phyloP scores from a whole-genome alignment of 2,329 filamentous ascomycete genomes.

The Fusarium brachygibbosum region DNA sequence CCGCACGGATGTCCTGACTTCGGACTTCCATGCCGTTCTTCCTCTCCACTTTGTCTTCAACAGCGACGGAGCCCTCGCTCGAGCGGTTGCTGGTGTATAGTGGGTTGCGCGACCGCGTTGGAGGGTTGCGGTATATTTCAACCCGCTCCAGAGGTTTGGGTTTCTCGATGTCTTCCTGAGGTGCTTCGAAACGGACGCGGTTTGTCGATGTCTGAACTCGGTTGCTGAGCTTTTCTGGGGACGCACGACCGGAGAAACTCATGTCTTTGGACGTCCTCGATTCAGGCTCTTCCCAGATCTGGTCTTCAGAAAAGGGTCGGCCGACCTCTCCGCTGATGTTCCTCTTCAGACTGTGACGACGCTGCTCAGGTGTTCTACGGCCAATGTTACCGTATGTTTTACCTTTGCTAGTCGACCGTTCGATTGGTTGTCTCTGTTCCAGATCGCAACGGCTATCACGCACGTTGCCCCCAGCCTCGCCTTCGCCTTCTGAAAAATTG shows the following conservation, averaged over 20 bases:
- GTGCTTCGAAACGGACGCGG: slow-evolving; percentile 57
- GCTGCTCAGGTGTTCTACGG: slow-evolving; percentile 56
- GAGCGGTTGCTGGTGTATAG: slow-evolving; percentile 79
- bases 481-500: slow-evolving; percentile 65
- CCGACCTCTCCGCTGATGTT: slow-evolving; percentile 78
- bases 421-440: slow-evolving; percentile 40
- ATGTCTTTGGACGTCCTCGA: slow-evolving; percentile 45
- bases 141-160: slow-evolving; percentile 62
- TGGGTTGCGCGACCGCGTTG: slow-evolving; percentile 84
- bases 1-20: slow-evolving; percentile 87
- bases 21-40: slow-evolving; percentile 88
- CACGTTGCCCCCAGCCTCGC: slow-evolving; percentile 57
- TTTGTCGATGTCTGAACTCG: slow-evolving; percentile 53
- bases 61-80: slow-evolving; percentile 47
- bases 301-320: slow-evolving; percentile 78
- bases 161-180: slow-evolving; percentile 55
- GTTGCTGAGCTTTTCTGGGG: slow-evolving; percentile 52
- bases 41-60: slow-evolving; percentile 64
- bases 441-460: slow-evolving; percentile 50
- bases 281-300: slow-evolving; percentile 91
- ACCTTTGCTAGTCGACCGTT: slow-evolving; percentile 43
- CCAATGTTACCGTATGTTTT: slow-evolving; percentile 61
- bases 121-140: slow-evolving; percentile 88
- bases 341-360: slow-evolving; percentile 74
- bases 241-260: slow-evolving; percentile 48